Base-by-base conservation (phyloP, 768 basidiomycete species). In the Lactarius sp. region DNA sequence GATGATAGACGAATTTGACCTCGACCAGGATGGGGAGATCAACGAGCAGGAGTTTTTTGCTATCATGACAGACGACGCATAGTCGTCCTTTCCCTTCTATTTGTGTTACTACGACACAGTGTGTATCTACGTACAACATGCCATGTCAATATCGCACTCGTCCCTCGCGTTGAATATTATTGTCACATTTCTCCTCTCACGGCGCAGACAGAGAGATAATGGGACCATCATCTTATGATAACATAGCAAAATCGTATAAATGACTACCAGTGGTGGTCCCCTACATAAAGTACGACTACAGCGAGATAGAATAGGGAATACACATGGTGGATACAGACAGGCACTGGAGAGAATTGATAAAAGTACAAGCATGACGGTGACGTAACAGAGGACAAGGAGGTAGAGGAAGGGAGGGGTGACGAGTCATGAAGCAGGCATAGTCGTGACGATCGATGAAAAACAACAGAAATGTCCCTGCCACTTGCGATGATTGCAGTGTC, bases 1-100 rank as follows among this genome's bases (percentile, higher is more conserved):
- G 27, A 99, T 99, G 97, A 99, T 99, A 72, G 97, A 99, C 70
- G 97, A 99, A 76, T 99, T 99, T 72, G 97, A 99, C 75, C 85
- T 99, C 31, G 97, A 99, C 77, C 88, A 94, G 73, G 97, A 99
- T 69, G 94, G 95, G 34, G 96, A 96, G 78, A 98, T 98, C 74
- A 94, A 86, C 72, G 90, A 95, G 73, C 86, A 92, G 71, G 97
- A 99, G 75, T 98, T 99, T 78, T 86, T 95, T 70, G 88, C 91
- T 50, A 96, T 98, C 74, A 94, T 98, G 95, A 91, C 91, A 27
- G 94, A 97, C 75, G 94, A 96, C 64, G 80, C 87, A 73, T 91
- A 77, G 68, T 65, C 39, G 6, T 54, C 36, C 34, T 4, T 12
- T 37, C 16, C 51, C 33, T 34, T n/a, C 16, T 36, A 47, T 27